Evolutionary conservation across 148 eudicot genomes (phyloP).

Genomic region (Chenopodium album): DNA sequence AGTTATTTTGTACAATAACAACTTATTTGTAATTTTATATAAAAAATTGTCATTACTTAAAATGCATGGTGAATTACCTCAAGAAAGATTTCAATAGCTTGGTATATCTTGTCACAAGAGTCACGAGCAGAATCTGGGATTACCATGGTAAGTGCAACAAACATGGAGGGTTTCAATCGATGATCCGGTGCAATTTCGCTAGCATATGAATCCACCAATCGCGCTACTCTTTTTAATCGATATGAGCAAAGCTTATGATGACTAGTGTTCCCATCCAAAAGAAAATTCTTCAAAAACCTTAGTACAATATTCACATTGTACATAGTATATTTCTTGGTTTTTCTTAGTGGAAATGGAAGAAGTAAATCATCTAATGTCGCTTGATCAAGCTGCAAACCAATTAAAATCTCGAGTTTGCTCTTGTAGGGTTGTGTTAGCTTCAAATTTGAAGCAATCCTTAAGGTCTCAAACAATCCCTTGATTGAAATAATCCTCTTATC

Average conservation of each 20-base stretch:
- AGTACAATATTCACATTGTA: slow-evolving; percentile 49
- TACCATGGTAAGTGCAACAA: slow-evolving; percentile 35
- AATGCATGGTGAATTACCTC: slow-evolving; percentile 38
- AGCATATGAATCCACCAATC: slow-evolving; percentile 53
- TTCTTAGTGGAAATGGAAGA: slow-evolving; percentile 36
- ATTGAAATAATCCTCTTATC: slow-evolving; percentile 37
- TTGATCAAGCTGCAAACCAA: slow-evolving; percentile 59
- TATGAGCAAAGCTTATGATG: slow-evolving; percentile 24
- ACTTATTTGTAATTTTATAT: neutral
- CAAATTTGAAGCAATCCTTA: slow-evolving; percentile 35
- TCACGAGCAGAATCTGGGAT: slow-evolving; percentile 53
- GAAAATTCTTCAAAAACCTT: slow-evolving; percentile 43
- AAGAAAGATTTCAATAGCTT: slow-evolving; percentile 49
- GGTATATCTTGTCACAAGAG: slow-evolving; percentile 45
- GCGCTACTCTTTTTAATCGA: slow-evolving; percentile 43
- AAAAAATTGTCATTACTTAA: neutral
- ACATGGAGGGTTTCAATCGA: slow-evolving; percentile 45
- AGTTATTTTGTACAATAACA: neutral
- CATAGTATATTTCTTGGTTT: slow-evolving; percentile 12
- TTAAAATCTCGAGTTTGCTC: slow-evolving; percentile 40
- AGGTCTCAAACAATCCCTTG: slow-evolving; percentile 35
- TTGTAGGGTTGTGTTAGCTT: slow-evolving; percentile 27
- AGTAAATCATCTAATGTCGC: slow-evolving; percentile 53
- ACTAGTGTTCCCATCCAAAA: slow-evolving; percentile 16
- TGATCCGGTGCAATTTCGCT: slow-evolving; percentile 60